Evolutionary conservation across 2,329 filamentous ascomycete species (phyloP).

Genomic region (Phialemoniopsis sp.): DNA sequence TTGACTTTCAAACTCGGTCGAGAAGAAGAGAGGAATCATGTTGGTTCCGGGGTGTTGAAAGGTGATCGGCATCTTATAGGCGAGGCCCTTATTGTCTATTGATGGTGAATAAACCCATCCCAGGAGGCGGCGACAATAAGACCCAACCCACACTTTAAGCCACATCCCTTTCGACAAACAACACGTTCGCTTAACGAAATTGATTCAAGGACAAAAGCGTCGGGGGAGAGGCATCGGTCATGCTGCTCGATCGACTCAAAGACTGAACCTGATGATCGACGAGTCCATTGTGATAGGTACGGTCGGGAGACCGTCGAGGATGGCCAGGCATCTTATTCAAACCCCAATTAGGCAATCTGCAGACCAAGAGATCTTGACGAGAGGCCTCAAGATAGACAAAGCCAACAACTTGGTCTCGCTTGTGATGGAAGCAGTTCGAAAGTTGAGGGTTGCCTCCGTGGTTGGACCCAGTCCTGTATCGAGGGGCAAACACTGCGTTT

Average conservation of each 20-base stretch:
- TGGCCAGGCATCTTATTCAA: constrained; percentile 4
- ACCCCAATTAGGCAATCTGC: constrained; percentile 2
- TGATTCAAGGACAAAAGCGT: not conserved
- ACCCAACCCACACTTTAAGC: not conserved
- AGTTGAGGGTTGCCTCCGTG: no score
- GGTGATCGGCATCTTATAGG: not conserved
- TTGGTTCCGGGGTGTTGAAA: not conserved
- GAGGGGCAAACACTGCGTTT: no score
- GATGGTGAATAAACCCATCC: not conserved
- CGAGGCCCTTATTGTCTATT: constrained; percentile 1
- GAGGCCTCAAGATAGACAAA: not conserved
- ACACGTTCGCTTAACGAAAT: not conserved
- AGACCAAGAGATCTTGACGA: not conserved
- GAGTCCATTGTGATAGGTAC: not conserved
- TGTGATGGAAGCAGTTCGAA: not conserved
- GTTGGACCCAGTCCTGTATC: no score
- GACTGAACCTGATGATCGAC: not conserved
- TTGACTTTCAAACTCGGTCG: not conserved
- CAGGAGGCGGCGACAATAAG: not conserved
- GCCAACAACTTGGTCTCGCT: constrained; percentile 1
- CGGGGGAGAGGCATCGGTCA: not conserved
- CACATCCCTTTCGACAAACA: not conserved
- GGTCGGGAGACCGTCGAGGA: not conserved
- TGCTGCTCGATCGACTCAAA: not conserved
- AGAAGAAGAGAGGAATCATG: not conserved